Conservation (phyloP, 1,284 basidiomycete species). For the Malassezia caprae region DNA sequence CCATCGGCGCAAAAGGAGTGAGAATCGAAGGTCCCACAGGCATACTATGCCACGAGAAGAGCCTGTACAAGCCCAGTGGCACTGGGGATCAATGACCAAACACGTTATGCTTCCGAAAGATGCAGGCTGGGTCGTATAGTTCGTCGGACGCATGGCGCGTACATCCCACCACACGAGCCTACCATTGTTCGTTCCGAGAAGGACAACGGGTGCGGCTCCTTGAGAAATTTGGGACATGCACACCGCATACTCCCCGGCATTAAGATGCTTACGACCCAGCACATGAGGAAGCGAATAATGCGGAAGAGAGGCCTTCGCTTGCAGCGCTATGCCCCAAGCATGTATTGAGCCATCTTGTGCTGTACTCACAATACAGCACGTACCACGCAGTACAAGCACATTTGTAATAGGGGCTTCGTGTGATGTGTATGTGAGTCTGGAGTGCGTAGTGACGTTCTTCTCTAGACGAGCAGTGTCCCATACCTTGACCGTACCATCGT, state of each 20-base stretch:
- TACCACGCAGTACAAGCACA: constrained; percentile 46
- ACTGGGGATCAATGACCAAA: constrained; percentile 63
- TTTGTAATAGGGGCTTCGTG: constrained; percentile 48
- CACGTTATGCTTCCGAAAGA: constrained; percentile 77
- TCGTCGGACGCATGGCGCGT: constrained; percentile 67
- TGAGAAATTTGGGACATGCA: constrained; percentile 28
- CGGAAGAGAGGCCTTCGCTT: constrained; percentile 36
- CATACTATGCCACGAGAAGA: constrained; percentile 72
- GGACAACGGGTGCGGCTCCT: constrained; percentile 51
- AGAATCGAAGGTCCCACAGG: constrained; percentile 89
- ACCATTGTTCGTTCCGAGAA: constrained; percentile 75
- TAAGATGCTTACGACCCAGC: constrained; percentile 47
- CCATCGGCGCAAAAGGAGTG: constrained; percentile 79
- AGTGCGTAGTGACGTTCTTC: constrained; percentile 57
- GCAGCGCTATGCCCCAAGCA: constrained; percentile 48
- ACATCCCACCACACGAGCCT: constrained; percentile 70
- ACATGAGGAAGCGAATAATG: constrained; percentile 48
- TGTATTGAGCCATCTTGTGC: constrained; percentile 49
- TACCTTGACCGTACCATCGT: constrained; percentile 71
- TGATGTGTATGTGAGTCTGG: constrained; percentile 47
- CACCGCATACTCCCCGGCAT: constrained; percentile 43
- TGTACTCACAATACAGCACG: constrained; percentile 50
- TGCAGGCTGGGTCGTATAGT: constrained; percentile 69
- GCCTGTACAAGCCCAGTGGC: constrained; percentile 76
- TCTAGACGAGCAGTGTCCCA: constrained; percentile 73